Percentiles rank a stretch among this genome's conserved stretches.
These are phyloP conservation scores for Calonectria pseudoreteaudii DNA, from an alignment of 2,329 filamentous ascomycete genomes.

Conservation along the genomic window DNA sequence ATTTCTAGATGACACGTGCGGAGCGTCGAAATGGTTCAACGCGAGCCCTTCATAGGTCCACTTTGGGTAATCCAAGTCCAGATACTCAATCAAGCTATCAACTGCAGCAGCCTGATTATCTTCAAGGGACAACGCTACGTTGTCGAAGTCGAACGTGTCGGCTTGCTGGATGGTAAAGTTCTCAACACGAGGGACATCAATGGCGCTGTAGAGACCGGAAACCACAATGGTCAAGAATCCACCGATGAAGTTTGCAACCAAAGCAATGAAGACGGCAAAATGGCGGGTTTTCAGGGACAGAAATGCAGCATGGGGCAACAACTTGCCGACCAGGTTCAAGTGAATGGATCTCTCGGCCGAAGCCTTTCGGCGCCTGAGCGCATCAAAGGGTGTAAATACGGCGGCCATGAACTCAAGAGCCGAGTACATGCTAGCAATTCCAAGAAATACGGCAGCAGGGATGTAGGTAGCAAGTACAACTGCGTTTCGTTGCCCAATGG, in stretches of 20 bases:
- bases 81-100: conserved; percentile 41
- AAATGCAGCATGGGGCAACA: conserved; percentile 36
- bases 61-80: conserved; percentile 44
- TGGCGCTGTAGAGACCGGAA: conserved; percentile 44
- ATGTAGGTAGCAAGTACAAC: conserved; percentile 46
- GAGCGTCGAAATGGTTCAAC: conserved; percentile 35
- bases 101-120: conserved; percentile 40
- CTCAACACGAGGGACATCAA: conserved; percentile 35
- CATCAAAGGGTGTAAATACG: conserved; percentile 38
- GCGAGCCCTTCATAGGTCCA: conserved; percentile 47
- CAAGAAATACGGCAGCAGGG: conserved; percentile 33
- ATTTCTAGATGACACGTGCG: conserved; percentile 14
- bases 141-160: conserved; percentile 41
- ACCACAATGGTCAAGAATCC: conserved; percentile 35
- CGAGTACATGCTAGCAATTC: conserved; percentile 38
- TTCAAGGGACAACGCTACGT: conserved; percentile 34
- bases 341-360: conserved; percentile 30
- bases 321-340: conserved; percentile 35
- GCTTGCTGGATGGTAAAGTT: conserved; percentile 40
- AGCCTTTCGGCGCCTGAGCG: conserved; percentile 34
- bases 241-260: conserved; percentile 35
- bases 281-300: conserved; percentile 33
- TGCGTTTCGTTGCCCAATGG: conserved; percentile 24
- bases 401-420: conserved; percentile 35
- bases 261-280: conserved; percentile 38